phyloP scores from a whole-genome alignment of 2,329 filamentous ascomycete species.

The Albifimbria verrucaria region DNA sequence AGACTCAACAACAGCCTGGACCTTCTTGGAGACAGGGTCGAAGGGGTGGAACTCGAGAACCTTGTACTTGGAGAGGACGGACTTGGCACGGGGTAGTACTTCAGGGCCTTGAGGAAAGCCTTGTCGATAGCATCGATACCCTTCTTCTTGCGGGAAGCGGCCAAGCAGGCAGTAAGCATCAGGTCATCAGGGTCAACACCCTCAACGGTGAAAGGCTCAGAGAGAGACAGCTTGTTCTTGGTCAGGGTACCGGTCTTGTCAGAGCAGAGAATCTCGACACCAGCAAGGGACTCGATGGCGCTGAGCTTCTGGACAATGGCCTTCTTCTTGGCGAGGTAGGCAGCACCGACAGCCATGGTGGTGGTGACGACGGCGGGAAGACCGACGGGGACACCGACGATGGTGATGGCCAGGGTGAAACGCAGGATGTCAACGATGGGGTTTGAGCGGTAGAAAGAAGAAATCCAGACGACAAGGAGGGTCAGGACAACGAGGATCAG shows the following conservation, averaged over 20 bases:
- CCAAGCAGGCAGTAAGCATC: conserved; percentile 88
- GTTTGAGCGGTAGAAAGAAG: conserved; percentile 85
- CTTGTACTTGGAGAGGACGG: conserved; percentile 77
- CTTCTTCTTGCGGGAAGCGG: conserved; percentile 91
- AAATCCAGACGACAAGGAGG: conserved; percentile 79
- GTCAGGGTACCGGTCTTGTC: conserved; percentile 93
- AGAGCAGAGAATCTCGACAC: conserved; percentile 90
- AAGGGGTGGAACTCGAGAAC: conserved; percentile 84
- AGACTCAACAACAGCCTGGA: conserved; percentile 78
- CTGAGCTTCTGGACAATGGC: conserved; percentile 92
- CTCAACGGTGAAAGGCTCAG: conserved; percentile 78
- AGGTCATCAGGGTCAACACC: conserved; percentile 84
- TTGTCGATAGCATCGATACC: conserved; percentile 94
- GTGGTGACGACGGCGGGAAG: conserved; percentile 91
- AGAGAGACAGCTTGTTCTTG: conserved; percentile 88
- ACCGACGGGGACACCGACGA: conserved; percentile 90
- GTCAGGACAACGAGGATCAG: conserved; percentile 78
- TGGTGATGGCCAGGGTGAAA: conserved; percentile 85
- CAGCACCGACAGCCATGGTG: conserved; percentile 90
- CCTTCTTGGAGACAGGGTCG: conserved; percentile 92
- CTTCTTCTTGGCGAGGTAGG: conserved; percentile 88
- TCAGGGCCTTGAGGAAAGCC: conserved; percentile 84
- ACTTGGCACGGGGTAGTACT: conserved; percentile 78
- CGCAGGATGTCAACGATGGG: conserved; percentile 73
- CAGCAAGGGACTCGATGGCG: conserved; percentile 86